Evolutionary conservation across 2,329 filamentous ascomycete species (phyloP), one percentile per base, ranked within the genome.

Genomic region (Colletotrichum cordylinicola): DNA sequence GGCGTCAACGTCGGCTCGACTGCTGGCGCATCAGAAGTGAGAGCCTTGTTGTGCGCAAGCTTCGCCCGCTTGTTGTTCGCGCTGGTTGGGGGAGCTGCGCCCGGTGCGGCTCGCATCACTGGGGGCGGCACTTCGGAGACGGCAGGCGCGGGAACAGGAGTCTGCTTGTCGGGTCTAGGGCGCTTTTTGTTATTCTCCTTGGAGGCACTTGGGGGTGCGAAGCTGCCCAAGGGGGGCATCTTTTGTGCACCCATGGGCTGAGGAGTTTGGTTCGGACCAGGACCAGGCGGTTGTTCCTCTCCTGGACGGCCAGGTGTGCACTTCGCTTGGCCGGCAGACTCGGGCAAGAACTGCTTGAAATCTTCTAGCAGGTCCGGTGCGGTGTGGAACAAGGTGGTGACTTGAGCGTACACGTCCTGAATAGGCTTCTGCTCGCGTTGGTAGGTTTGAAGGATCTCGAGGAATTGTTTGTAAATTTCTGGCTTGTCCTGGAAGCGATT

Each of bases 381-480:
- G 7, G 94, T 94, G 82, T 95, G 96, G 87, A 99, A 99, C 1
- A 99, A 88, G 37, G 94, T 94, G 1, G 98, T 99, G 29, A 99
- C 97, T 84, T 99, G 97, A 2, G 95, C 94, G 84, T 99, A 99
- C 4, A 99, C 97, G 84, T 99, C 97, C 83, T 98, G 96, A 48
- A 99, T 99, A 0, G 97, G 98, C 83, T 98, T 98, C 69, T 97
- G 98, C 84, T 99, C 97, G 73, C 97, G 92, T 85, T 99, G 97
- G 81, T 99, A 99, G 3, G 97, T 99, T 85, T 99, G 97, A 61
- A 99, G 88, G 65, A 99, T 99, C 84, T 99, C 97, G 35, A 99
- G 90, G 82, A 99, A 99, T 82, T 99, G 96, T 85, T 99, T 99
- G 88, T 99, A 99, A 77, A 99, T 98, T 83, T 99, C 97, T 8